phyloP scores from a whole-genome alignment of 1,139 yeast species.

The Diutina rugosa region DNA sequence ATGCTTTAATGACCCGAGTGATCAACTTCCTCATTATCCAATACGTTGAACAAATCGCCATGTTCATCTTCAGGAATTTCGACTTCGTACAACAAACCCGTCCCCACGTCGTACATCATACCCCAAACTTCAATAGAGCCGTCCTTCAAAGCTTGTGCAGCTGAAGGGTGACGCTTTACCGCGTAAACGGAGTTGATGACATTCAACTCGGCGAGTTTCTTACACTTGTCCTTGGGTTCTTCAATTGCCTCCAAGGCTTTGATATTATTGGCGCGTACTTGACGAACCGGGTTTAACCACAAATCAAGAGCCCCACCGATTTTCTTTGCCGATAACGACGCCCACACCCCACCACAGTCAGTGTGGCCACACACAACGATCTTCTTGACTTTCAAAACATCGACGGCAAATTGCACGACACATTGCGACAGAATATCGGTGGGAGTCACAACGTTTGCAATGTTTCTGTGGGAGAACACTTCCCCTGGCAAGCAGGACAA shows the following conservation, averaged over 20 bases:
- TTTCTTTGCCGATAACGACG: constrained; percentile 58
- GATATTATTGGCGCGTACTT: constrained; percentile 50
- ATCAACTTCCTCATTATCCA: constrained; percentile 22
- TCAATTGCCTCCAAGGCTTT: constrained; percentile 25
- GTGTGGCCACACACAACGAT: constrained; percentile 95
- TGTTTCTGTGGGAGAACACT: constrained; percentile 84
- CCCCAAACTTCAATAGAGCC: constrained; percentile 87
- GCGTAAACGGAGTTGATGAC: constrained; percentile 49
- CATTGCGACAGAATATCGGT: constrained; percentile 72
- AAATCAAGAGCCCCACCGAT: constrained; percentile 67
- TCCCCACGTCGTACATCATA: constrained; percentile 71
- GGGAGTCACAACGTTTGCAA: constrained; percentile 69
- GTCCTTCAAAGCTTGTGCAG: constrained; percentile 52
- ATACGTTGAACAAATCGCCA: constrained; percentile 37
- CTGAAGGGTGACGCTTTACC: constrained; percentile 61
- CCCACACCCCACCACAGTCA: constrained; percentile 94
- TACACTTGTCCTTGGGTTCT: constrained; percentile 47
- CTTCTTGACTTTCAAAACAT: constrained; percentile 70
- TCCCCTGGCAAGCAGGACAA: constrained; percentile 86
- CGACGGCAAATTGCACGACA: constrained; percentile 83
- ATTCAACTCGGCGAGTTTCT: constrained; percentile 65
- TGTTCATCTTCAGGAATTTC: constrained; percentile 42
- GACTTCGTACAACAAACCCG: constrained; percentile 52
- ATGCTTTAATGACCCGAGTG: constrained; percentile 3
- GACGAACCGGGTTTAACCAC: constrained; percentile 68